Base-by-base conservation (phyloP, 805 yeast genomes). In the Hemisphaericaspora nanyangensis region DNA sequence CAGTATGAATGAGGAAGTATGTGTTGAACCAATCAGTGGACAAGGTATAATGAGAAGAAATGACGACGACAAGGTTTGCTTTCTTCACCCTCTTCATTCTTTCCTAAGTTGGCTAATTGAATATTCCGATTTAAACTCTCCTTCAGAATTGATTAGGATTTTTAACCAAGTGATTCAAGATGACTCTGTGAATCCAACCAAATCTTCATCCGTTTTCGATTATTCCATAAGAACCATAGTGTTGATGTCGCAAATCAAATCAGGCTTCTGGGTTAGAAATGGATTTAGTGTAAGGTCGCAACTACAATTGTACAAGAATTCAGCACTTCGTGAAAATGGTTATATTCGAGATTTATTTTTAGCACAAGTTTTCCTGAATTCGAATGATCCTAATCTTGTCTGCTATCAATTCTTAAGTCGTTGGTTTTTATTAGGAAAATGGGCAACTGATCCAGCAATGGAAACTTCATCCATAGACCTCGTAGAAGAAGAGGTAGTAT, bases 251-350 rank as follows among this genome's bases (percentile, higher is more conserved):
- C 97, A 93, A 51, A 85, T 91, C 7, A 82, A 86, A 44, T 80
- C 85, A 0, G 96, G 96, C 0, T 75, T 83, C 40, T 91, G 98
- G 98, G 96, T 91, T 0, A 75, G 98, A 52, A 91, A 91, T 60
- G 99, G 99, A 0, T 74, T 78, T 42, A 82, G 90, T 29, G 80
- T 88, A 5, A 72, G 84, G 29, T 79, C 81, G 18, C 98, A 91
- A 54, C 71, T 85, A 46, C 83, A 80, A 48, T 79, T 89, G 40
- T 91, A 91, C 56, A 75, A 84, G 29, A 82, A 78, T 42, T 75
- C 89, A 10, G 85, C 88, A 4, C 70, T 90, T 35, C 69, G 97
- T 39, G 97, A 90, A 46, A 77, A 79, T 44, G 95, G 96, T 0
- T 90, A 74, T 54, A 69, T 80, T 49, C 73, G 95, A 48, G 98